Conservation (phyloP, 371 early-diverging fungal species). For the Mortierella sp. region DNA sequence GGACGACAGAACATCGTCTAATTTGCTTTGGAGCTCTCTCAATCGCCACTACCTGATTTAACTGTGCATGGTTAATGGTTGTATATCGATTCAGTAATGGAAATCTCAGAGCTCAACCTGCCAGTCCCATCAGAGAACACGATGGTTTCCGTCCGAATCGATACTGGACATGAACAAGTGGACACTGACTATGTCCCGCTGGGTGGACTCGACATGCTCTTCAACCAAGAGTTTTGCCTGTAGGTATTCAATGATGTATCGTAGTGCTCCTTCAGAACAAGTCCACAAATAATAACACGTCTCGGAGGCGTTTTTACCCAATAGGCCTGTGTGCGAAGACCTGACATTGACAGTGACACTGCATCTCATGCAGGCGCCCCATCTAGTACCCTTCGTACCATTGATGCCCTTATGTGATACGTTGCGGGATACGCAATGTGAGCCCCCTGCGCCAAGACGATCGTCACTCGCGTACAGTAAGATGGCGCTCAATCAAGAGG, state of each 20-base stretch:
- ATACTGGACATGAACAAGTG: constrained; percentile 37
- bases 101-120: constrained; percentile 10
- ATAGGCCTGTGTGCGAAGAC: constrained; percentile 21
- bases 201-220: constrained; percentile 14
- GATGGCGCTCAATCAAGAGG: no score
- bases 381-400: constrained; percentile 11
- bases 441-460: not conserved
- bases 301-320: not conserved
- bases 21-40: no score
- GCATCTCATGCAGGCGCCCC: constrained; percentile 47
- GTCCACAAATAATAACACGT: no score
- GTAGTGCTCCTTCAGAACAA: no score
- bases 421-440: no score
- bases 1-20: no score
- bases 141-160: constrained; percentile 33
- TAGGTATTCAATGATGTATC: constrained; percentile 1
- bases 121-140: constrained; percentile 21
- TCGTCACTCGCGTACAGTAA: no score
- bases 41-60: no score
- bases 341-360: constrained; percentile 25
- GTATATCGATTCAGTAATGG: constrained; percentile 10
- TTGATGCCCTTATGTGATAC: not conserved
- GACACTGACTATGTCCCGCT: constrained; percentile 42
- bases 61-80: no score
- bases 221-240: constrained; percentile 50